These are phyloP conservation scores for Paraphoma chrysanthemicola DNA, from an alignment of 2,329 filamentous ascomycete species.

Conservation along the genomic window DNA sequence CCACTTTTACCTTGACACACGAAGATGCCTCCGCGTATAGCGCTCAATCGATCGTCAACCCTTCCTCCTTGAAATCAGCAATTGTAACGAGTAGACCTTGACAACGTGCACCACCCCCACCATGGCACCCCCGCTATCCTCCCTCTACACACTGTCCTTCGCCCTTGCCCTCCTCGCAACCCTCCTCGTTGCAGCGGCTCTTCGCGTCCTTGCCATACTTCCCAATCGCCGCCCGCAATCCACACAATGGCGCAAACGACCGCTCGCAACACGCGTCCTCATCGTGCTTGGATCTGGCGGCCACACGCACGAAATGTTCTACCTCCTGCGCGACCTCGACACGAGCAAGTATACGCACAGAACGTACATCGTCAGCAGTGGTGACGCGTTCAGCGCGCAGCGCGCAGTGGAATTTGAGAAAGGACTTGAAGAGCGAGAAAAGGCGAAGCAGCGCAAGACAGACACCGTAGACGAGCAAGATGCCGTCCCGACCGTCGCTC, in stretches of 20 bases:
- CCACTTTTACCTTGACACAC: background rate
- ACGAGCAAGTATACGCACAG: slow-evolving; percentile 63
- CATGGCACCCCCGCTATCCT: slow-evolving; percentile 27
- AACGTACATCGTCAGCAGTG: slow-evolving; percentile 81
- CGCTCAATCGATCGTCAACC: background rate
- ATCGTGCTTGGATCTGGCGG: slow-evolving; percentile 91
- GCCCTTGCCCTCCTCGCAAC: slow-evolving; percentile 43
- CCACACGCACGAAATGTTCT: slow-evolving; percentile 93
- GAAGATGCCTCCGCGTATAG: background rate
- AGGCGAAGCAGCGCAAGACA: slow-evolving; percentile 1
- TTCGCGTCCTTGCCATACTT: slow-evolving; percentile 52
- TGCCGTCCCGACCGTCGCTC: background rate
- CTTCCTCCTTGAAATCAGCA: background rate
- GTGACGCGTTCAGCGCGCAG: slow-evolving; percentile 73
- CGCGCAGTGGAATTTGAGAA: slow-evolving; percentile 71
- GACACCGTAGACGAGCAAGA: slow-evolving; percentile 1
- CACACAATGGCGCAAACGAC: slow-evolving; percentile 28
- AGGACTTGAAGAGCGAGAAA: slow-evolving; percentile 29
- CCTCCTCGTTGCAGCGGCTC: slow-evolving; percentile 39
- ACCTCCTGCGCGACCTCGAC: slow-evolving; percentile 72
- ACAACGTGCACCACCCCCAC: slow-evolving; percentile 3
- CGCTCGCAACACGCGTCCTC: slow-evolving; percentile 66
- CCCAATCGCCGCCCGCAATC: slow-evolving; percentile 34
- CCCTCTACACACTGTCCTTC: slow-evolving; percentile 35
- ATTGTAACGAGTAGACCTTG: too few species aligned